phyloP scores from a whole-genome alignment of 371 early-diverging fungal species.

The Rhizopus sp. region DNA sequence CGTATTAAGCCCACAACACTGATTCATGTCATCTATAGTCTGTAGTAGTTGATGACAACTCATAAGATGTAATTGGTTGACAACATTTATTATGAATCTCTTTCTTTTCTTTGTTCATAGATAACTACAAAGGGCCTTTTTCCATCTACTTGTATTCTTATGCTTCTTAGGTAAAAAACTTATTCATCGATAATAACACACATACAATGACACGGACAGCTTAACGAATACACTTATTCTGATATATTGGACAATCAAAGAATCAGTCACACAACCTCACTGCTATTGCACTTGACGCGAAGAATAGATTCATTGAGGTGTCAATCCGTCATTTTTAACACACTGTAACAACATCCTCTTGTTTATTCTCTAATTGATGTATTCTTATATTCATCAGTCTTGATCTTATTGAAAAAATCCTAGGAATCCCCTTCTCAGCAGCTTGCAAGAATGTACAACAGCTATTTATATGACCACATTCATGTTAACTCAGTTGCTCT shows the following conservation, averaged over 20 bases:
- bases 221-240: not conserved
- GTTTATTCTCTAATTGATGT: slow-evolving; percentile 6
- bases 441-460: slow-evolving; percentile 8
- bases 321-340: slow-evolving; percentile 8
- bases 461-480: slow-evolving; percentile 7
- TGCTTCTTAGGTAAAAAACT: too few species aligned
- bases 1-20: too few species aligned
- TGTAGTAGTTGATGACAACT: too few species aligned
- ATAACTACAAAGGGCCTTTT: too few species aligned
- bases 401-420: slow-evolving; percentile 9
- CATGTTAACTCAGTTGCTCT: slow-evolving; percentile 4
- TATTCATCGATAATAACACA: too few species aligned
- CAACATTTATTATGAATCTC: too few species aligned
- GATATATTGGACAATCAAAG: slow-evolving; percentile 7
- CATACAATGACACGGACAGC: not conserved
- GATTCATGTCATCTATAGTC: too few species aligned
- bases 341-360: slow-evolving; percentile 5
- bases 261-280: slow-evolving; percentile 3
- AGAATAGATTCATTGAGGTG: slow-evolving; percentile 4
- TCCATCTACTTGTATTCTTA: too few species aligned
- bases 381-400: slow-evolving; percentile 8
- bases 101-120: too few species aligned
- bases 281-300: slow-evolving; percentile 5
- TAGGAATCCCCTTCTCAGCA: slow-evolving; percentile 6
- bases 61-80: too few species aligned